Base-by-base conservation (phyloP, 305 asterid genomes). In the Rubia occidens region DNA sequence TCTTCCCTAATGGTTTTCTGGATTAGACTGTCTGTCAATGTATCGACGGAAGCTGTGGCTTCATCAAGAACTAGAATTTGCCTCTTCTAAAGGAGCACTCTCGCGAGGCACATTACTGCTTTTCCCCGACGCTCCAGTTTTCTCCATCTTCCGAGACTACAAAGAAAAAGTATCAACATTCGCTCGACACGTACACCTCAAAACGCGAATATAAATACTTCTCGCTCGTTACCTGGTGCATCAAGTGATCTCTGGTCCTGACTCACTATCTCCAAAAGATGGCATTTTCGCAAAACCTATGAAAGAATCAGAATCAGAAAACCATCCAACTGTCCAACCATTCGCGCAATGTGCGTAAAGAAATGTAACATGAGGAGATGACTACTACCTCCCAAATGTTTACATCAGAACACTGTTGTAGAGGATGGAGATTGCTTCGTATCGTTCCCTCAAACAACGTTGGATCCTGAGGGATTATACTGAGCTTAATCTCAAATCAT, bases 391-490 rank as follows among this genome's bases (percentile, higher is more conserved):
- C 84, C 97, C 96, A 90, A 18, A 90, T 85, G 67, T 85, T 86
- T 4, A 77, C 79, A 75, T 90, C 97, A 0, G 92, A 56, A 78
- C 82, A 85, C 53, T 83, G 81, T 56, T 84, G 81, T 24, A 88
- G 78, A 17, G 92, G 95, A 72, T 90, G 95, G 64, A 90, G 83
- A 79, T 90, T 90, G 54, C 81, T 81, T 79, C 97, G 82, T 84
- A 90, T 65, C 11, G 95, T 87, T 64, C 95, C 97, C 71, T 87
- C 92, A 78, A 90, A 90, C 79, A 90, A 78, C 64, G 80, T 78
- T 32, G 97, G 97, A 75, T 90, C 97, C 78, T 90, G 97, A 35
- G 97, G 96, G 14, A 90, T 88, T 69, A 88, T 85, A 71, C 97
- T 90, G 63, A 90, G 64, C 45, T 82, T 76, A 88, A 90, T 62